Base-by-base conservation (phyloP, 257 asterid genomes). In the Buddleja alternifolia region DNA sequence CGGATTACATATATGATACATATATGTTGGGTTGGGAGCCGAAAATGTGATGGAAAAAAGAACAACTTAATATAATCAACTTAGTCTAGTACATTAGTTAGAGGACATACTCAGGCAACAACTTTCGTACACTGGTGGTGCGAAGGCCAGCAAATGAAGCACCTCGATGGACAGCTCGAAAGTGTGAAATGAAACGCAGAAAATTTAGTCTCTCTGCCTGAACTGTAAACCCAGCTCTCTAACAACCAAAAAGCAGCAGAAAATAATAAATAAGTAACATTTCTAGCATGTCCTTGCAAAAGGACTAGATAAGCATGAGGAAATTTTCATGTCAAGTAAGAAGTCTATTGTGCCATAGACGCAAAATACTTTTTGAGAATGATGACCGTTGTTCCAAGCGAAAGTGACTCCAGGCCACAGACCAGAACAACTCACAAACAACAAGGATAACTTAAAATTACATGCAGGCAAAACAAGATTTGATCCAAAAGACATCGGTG, bases 91-190 rank as follows among this genome's bases (percentile, higher is more conserved):
- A 70, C 1, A 40, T 19, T 7, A 14, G n/a, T n/a, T n/a, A n/a
- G n/a, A n/a, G 37, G 56, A 74, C 99, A 68, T 89, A 94, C 99
- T 94, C 99, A 1, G 99, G 99, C 65, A 94, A 86, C 87, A 94
- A 82, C 77, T 94, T 94, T 65, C 99, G 92, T 37, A 94, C 99
- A 63, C 97, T 91, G 46, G 99, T 94, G 15, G 97, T 94, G 60
- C 97, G 96, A 71, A 94, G 99, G 14, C 97, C 97, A 17, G 99
- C 97, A 87, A 94, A 91, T 4, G 97, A 76, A 77, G 97, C 76
- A 66, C 99, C 99, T 75, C 99, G 89, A 74, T 91, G 99, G 64
- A 94, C 96, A 72, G 99, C 96, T 75, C 96, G 94, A 71, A 94
- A 94, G 80, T 94, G 97, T 76, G 99, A 80, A 70, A 94, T 40